Conservation (phyloP, 2,329 filamentous ascomycete species). For the Diplodia corticola region DNA sequence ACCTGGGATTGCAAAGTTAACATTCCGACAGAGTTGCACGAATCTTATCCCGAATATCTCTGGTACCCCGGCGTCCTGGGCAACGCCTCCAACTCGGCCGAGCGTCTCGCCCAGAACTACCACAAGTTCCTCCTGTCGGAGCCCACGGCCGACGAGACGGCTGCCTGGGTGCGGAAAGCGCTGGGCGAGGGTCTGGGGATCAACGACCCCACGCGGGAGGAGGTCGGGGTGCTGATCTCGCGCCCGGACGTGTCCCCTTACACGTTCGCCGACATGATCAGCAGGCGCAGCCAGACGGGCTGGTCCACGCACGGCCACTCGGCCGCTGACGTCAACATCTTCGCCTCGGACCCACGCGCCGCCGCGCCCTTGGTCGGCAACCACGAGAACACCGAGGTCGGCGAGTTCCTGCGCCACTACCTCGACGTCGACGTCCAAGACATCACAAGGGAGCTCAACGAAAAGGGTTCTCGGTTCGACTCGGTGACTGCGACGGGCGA, state of each 20-base stretch:
- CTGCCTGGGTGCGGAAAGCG: constrained; percentile 67
- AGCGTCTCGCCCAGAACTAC: constrained; percentile 67
- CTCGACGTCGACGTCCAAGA: constrained; percentile 75
- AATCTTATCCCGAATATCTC: constrained; percentile 64
- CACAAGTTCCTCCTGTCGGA: constrained; percentile 54
- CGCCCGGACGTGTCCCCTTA: constrained; percentile 59
- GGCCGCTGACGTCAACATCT: constrained; percentile 95
- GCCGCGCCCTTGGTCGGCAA: constrained; percentile 73
- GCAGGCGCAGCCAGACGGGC: constrained; percentile 81
- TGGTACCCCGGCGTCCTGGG: constrained; percentile 85
- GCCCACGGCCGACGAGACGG: constrained; percentile 35
- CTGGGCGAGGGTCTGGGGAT: constrained; percentile 74
- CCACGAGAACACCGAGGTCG: constrained; percentile 92
- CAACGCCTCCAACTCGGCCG: constrained; percentile 73
- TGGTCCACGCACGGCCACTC: constrained; percentile 81
- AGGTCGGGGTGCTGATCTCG: constrained; percentile 67
- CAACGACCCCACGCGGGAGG: constrained; percentile 66
- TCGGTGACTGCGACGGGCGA: constrained; percentile 32
- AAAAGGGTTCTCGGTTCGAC: constrained; percentile 49
- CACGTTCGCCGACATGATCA: constrained; percentile 81
- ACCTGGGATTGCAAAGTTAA: neutral
- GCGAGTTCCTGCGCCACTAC: constrained; percentile 76
- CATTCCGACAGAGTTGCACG: constrained; percentile 53
- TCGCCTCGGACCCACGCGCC: constrained; percentile 69
- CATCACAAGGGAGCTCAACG: constrained; percentile 73